A percentile compares a stretch with the other conserved stretches of the same genome.
Evolutionary conservation across 495 filamentous ascomycete species (phyloP).

Genomic region (Apiosordaria backusii): DNA sequence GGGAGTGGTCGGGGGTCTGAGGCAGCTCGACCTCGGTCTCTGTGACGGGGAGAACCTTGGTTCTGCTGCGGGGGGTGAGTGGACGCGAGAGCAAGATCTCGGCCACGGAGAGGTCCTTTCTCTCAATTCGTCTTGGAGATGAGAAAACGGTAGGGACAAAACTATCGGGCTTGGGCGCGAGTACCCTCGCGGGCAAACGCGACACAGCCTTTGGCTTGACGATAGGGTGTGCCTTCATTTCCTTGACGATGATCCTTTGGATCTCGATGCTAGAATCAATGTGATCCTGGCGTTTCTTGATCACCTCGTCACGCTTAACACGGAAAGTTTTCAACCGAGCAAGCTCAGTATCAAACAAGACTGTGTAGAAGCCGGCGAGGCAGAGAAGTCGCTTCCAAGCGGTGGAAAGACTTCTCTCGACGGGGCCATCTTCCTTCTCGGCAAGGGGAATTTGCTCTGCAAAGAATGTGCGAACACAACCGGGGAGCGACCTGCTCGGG

Average conservation of each 20-base stretch:
- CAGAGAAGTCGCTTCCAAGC: not conserved
- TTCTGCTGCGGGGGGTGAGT: not conserved
- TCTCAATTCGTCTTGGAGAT: not conserved
- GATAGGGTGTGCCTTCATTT: not conserved
- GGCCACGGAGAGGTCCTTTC: not conserved
- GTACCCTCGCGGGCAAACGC: not conserved
- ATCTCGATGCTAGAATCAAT: not conserved
- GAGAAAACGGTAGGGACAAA: not conserved
- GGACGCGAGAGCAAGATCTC: not conserved
- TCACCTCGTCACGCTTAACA: not conserved
- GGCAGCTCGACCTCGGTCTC: not conserved
- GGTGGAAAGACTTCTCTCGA: not conserved
- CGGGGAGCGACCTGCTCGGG: not conserved
- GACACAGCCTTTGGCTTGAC: not conserved
- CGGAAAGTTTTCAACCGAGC: not conserved
- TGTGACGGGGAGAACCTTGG: constrained; percentile 5
- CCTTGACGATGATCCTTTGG: not conserved
- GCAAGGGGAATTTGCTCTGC: not conserved
- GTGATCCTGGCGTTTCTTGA: not conserved
- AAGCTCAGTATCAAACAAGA: not conserved
- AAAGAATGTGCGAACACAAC: not conserved
- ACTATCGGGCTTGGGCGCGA: not conserved
- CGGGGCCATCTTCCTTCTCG: not conserved
- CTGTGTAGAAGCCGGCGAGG: not conserved
- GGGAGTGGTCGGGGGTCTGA: constrained; percentile 1